Conservation (phyloP, 176 grass and related monocot genomes). For the Phyllostachys edulis region DNA sequence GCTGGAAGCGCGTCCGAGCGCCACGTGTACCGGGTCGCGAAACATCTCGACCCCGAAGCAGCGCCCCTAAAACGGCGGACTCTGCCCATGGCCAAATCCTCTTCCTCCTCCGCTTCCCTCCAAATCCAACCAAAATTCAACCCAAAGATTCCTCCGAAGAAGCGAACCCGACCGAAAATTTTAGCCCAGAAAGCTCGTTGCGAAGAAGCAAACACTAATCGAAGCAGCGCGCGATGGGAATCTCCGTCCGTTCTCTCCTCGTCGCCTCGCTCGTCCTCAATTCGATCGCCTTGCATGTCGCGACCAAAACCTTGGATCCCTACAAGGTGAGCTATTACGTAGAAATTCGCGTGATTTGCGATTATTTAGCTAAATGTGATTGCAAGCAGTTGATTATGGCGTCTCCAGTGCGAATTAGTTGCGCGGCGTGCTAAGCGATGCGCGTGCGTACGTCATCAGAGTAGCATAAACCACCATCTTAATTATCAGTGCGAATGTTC, state of each 20-base stretch:
- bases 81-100: constrained; percentile 16
- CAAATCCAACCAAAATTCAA: not conserved
- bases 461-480: not conserved
- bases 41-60: constrained; percentile 50
- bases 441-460: not conserved
- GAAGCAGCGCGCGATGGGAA: constrained; percentile 20
- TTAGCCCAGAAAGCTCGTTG: not conserved
- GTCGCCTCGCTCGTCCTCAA: constrained; percentile 50
- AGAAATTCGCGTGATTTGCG: not conserved
- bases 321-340: constrained; percentile 58
- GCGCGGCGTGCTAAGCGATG: not conserved
- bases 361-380: constrained; percentile 9
- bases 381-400: not conserved
- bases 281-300: constrained; percentile 28
- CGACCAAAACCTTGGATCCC: constrained; percentile 63
- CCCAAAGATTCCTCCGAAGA: constrained; percentile 8
- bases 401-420: not conserved
- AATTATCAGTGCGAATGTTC: not conserved
- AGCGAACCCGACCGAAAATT: constrained; percentile 5
- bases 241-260: constrained; percentile 29
- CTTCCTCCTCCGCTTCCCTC: not conserved
- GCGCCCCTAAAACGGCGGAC: constrained; percentile 18
- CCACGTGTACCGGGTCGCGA: constrained; percentile 51
- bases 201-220: not conserved
- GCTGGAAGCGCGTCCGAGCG: constrained; percentile 37